These are phyloP conservation scores for Rosa chinensis DNA, from an alignment of 306 rosid species.

Conservation along the genomic window DNA sequence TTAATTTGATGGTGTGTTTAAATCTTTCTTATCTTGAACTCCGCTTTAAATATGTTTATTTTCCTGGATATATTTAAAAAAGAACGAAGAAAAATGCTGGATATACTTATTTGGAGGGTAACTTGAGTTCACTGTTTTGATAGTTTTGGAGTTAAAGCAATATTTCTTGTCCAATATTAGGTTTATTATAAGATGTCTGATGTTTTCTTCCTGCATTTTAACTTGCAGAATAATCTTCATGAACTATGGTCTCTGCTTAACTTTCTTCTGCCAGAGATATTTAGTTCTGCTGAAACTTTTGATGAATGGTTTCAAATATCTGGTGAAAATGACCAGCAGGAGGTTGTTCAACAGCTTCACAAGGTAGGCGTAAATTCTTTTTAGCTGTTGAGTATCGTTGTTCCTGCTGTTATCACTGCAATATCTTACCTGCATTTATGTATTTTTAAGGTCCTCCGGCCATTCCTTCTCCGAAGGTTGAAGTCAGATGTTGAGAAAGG, in stretches of 20 bases:
- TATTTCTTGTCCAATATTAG: not conserved
- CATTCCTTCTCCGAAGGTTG: constrained; percentile 94
- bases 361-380: constrained; percentile 50
- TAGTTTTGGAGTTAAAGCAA: not conserved
- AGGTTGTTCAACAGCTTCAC: constrained; percentile 97
- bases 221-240: constrained; percentile 88
- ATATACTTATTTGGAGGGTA: not conserved
- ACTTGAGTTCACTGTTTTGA: not conserved
- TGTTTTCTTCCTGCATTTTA: not conserved
- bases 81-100: not conserved
- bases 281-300: constrained; percentile 97
- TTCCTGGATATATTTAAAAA: not conserved
- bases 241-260: constrained; percentile 97
- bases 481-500: constrained; percentile 99
- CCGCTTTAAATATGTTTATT: not conserved
- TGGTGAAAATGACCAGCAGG: constrained; percentile 98
- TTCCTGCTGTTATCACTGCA: not conserved
- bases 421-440: constrained; percentile 20
- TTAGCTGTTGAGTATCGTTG: not conserved
- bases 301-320: constrained; percentile 99
- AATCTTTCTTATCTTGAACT: not conserved
- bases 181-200: not conserved
- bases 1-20: not conserved
- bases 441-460: constrained; percentile 77
- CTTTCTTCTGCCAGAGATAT: constrained; percentile 97